phyloP scores from a whole-genome alignment of 768 basidiomycete species.

The Cytidiella melzeri region DNA sequence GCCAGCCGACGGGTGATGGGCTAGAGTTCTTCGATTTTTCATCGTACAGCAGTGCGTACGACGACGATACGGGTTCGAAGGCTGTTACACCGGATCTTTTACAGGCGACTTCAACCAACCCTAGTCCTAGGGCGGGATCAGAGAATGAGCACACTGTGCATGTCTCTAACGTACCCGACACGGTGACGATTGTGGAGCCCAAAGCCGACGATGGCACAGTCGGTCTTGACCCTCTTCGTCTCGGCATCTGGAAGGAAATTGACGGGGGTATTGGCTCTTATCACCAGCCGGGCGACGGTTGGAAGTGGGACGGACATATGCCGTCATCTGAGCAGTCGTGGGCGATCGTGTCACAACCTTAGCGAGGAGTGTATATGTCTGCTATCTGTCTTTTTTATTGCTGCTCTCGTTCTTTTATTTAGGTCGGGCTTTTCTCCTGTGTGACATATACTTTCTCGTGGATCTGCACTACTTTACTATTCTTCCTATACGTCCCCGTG shows the following conservation, averaged over 20 bases:
- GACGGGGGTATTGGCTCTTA: constrained; percentile 73
- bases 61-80: constrained; percentile 56
- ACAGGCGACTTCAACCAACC: constrained; percentile 65
- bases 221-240: constrained; percentile 44
- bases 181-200: constrained; percentile 29
- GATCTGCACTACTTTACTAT: not conserved
- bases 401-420: constrained; percentile 14
- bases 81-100: constrained; percentile 73
- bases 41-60: constrained; percentile 40
- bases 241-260: constrained; percentile 62
- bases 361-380: constrained; percentile 32
- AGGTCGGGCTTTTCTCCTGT: no score
- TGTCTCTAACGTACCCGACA: constrained; percentile 36
- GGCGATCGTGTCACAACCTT: constrained; percentile 55
- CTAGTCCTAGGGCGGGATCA: constrained; percentile 69
- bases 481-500: not conserved
- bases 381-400: constrained; percentile 26
- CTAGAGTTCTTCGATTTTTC: constrained; percentile 68
- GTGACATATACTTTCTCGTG: constrained; percentile 14
- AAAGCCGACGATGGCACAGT: constrained; percentile 45
- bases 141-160: constrained; percentile 50
- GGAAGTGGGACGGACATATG: constrained; percentile 76
- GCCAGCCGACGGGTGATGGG: constrained; percentile 35
- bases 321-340: constrained; percentile 59
- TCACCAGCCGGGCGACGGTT: constrained; percentile 40